Base-by-base conservation (phyloP, 192 early-diverging fungal species). In the Linnemannia elongata region DNA sequence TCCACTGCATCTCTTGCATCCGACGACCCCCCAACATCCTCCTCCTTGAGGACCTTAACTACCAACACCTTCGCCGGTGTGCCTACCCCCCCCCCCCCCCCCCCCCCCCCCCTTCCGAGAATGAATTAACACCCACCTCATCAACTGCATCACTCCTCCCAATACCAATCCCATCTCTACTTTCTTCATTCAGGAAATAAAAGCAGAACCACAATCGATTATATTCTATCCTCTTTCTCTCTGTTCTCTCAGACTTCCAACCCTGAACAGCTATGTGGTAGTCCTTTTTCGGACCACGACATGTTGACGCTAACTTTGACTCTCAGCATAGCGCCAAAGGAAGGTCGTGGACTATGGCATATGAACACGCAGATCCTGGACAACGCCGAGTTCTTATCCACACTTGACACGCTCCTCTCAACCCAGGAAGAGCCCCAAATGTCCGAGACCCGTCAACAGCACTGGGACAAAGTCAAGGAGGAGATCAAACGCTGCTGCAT, bases 291-390 rank as follows among this genome's bases (percentile, higher is more conserved):
- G 0, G 77, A 79, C 52, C 83, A 77, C 38, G 55, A 57, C 42
- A 60, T 81, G 1, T 10, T n/a, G 20, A n/a, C 22, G 22, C 10
- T 81, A 1, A 45, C 78, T n/a, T 27, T 69, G 45, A 7, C 18
- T n/a, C 13, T 74, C 38, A 35, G 33, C 0, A 33, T 72, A 7
- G 13, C 52, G 3, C 15, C 44, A 41, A 7, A 12, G 12, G 27
- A 38, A 17, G 83, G 83, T 24, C 72, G 57, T 41, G 83, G 83
- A 30, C 15, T 39, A 15, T 85, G 75, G 74, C 75, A 75, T 13
- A 35, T 71, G 68, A 80, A 85, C 70, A 70, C 70, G 3, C 30
- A 20, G 8, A 47, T 72, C 6, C 30, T 79, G 6, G 12, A 42
- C 6, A 9, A 55, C 12, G 45, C 45, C 38, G 2, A 72, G 13